Base-by-base conservation (phyloP, 1,284 basidiomycete genomes). In the Uromyces viciae-fabae region DNA sequence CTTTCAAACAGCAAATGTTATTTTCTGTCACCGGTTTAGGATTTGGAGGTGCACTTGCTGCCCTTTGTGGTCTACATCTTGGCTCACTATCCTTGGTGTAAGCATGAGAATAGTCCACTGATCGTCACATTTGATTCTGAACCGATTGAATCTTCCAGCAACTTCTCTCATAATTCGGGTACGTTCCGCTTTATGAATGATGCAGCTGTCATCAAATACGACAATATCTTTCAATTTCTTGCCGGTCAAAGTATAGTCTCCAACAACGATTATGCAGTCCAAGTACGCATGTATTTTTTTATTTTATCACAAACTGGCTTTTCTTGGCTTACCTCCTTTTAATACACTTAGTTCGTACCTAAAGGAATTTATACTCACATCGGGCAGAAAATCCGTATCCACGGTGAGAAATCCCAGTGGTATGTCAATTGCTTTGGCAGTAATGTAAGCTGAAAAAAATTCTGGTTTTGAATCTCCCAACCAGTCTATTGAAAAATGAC, bases 1-100 rank as follows among this genome's bases (percentile, higher is more conserved):
- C 14, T n/a, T 64, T 11, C 31, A 15, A 31, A 14, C 17, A 80
- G 68, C 19, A 33, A 46, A 3, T 72, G n/a, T 43, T 33, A 60
- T 73, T 81, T 49, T 81, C 78, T n/a, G 78, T 81, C 19, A 78
- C 75, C 9, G 75, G 81, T 22, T 60, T 62, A 42, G 76, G 54
- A 28, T 54, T 79, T 36, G 81, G 81, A 66, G 82, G 82, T n/a
- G 80, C 82, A 15, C 80, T 83, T 25, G 82, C 82, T 64, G 79
- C 81, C 38, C 56, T 82, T 17, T 82, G 82, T 56, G 82, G 49
- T 36, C 25, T 82, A 40, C 82, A 82, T 56, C 42, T 83, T 2
- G 78, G 78, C 5, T 22, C 79, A 8, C 31, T 52, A 36, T 43
- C 31, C 3, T 58, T 52, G 0, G 78, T 80, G 78, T 81, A 62